These are phyloP conservation scores for Diatrype stigma DNA, from an alignment of 2,329 filamentous ascomycete species.

Conservation along the genomic window DNA sequence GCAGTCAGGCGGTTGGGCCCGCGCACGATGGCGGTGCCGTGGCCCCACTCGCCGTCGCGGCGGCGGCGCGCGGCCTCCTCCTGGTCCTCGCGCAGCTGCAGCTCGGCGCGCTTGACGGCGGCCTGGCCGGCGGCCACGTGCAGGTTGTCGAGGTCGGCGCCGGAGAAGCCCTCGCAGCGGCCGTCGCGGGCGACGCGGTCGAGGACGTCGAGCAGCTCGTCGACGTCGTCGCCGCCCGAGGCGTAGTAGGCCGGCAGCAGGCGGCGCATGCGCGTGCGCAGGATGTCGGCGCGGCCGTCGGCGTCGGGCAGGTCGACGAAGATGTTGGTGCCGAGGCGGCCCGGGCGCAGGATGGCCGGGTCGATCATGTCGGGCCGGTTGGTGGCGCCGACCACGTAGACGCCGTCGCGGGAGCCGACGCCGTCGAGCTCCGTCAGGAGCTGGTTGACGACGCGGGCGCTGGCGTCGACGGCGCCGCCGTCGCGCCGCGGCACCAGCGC, in stretches of 20 bases:
- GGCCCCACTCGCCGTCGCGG: background rate
- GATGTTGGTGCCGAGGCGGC: constrained; percentile 80
- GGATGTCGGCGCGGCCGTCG: constrained; percentile 78
- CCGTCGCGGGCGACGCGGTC: constrained; percentile 61
- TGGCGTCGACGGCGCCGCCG: constrained; percentile 73
- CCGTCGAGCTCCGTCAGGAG: constrained; percentile 93
- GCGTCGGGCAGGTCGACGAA: constrained; percentile 83
- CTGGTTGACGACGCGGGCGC: constrained; percentile 87
- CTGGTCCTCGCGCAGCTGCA: constrained; percentile 7
- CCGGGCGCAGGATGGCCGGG: constrained; percentile 87
- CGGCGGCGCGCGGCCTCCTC: too few species aligned
- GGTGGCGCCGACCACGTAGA: constrained; percentile 92
- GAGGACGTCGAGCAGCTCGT: constrained; percentile 39
- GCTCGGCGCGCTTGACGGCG: constrained; percentile 19
- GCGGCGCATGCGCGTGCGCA: constrained; percentile 55
- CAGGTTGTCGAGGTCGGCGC: constrained; percentile 60
- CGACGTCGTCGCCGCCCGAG: constrained; percentile 22
- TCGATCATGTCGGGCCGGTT: constrained; percentile 97
- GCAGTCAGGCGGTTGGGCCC: constrained; percentile 28
- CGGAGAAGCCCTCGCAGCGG: constrained; percentile 73
- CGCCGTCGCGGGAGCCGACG: constrained; percentile 71
- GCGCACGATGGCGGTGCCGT: constrained; percentile 6
- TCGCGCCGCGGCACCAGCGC: constrained; percentile 84
- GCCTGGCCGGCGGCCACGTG: constrained; percentile 26
- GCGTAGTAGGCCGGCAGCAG: constrained; percentile 20